Conservation (phyloP, 495 filamentous ascomycete species). For the Pyrenula aspistea region DNA sequence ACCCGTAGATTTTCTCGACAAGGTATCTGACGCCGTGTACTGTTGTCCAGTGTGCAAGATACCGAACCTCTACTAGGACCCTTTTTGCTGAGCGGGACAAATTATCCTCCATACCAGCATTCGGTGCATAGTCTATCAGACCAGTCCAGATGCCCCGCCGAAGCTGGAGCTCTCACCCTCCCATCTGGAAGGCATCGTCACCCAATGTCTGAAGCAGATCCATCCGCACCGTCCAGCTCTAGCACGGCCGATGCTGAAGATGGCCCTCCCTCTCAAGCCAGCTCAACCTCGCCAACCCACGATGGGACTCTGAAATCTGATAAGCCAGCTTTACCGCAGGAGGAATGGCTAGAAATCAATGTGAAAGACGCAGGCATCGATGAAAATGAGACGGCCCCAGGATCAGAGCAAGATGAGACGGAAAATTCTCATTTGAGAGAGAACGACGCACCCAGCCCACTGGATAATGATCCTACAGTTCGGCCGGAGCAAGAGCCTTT, state of each 20-base stretch:
- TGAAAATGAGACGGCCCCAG: conserved; percentile 1
- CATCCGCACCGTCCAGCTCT: neutral
- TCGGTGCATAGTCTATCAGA: no score
- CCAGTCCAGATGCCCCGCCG: neutral
- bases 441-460: neutral
- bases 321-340: conserved; percentile 19
- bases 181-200: neutral
- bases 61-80: no score
- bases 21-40: neutral
- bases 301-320: conserved; percentile 12
- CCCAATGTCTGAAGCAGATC: neutral
- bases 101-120: no score
- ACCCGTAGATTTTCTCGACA: neutral
- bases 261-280: neutral
- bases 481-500: neutral
- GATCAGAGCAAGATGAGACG: neutral
- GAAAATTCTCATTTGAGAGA: neutral
- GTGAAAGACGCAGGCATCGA: conserved; percentile 10
- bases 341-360: conserved; percentile 18
- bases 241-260: neutral
- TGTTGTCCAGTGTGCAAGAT: neutral
- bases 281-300: neutral
- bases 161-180: neutral
- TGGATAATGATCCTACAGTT: no score
- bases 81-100: no score